Percentiles rank a stretch among this genome's conserved stretches.
phyloP scores from a whole-genome alignment of 73 alveolate genomes.

The Stentor roeselii region DNA sequence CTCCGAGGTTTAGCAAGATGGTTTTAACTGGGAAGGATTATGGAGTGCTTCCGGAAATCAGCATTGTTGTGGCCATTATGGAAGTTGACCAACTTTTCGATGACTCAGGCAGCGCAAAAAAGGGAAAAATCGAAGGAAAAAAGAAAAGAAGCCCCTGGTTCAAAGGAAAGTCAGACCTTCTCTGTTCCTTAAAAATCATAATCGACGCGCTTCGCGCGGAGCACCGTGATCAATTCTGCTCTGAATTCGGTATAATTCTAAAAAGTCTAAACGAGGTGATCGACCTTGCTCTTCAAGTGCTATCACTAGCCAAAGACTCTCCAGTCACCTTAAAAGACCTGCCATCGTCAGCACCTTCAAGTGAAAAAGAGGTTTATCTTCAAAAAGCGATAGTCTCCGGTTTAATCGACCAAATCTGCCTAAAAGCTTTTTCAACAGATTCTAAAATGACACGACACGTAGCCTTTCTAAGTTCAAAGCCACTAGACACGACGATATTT shows the following conservation, averaged over 20 bases:
- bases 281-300: conserved; percentile 18
- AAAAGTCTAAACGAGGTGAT: neutral
- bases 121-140: neutral
- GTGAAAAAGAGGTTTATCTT: neutral
- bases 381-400: neutral
- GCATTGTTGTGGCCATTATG: conserved; percentile 67
- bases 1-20: conserved; percentile 89
- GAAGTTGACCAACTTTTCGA: conserved; percentile 41
- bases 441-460: neutral
- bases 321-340: neutral
- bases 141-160: conserved; percentile 22
- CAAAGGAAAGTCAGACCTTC: conserved; percentile 30
- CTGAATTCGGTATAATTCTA: neutral
- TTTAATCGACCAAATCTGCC: neutral
- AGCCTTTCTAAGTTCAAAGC: neutral
- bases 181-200: conserved; percentile 24
- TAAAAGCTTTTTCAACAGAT: neutral
- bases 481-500: neutral
- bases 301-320: neutral
- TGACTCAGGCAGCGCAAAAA: conserved; percentile 9
- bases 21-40: conserved; percentile 71
- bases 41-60: conserved; percentile 57
- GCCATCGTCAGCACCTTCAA: neutral
- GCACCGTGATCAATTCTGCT: conserved; percentile 10
- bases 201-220: neutral